A percentile compares a stretch with the other conserved stretches of the same genome.
These are phyloP conservation scores for Dysphania ambrosioides DNA, from an alignment of 148 eudicot genomes.

Conservation along the genomic window DNA sequence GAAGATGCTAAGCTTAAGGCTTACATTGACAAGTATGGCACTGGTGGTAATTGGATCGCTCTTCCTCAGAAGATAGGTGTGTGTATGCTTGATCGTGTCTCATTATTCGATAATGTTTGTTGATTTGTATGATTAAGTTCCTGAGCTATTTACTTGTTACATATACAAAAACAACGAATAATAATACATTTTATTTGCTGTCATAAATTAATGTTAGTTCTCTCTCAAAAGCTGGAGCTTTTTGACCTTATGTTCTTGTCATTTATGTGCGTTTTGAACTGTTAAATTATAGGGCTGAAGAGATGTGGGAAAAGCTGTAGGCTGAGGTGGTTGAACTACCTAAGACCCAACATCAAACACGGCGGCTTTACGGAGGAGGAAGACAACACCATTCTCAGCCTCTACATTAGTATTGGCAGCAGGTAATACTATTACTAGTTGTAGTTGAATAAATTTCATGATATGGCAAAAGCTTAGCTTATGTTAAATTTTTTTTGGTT, in stretches of 20 bases:
- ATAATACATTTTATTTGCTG: not conserved
- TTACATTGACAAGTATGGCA: slow-evolving; percentile 69
- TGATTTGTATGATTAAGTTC: too few species aligned
- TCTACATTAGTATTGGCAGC: slow-evolving; percentile 95
- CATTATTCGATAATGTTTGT: not conserved
- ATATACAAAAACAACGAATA: too few species aligned
- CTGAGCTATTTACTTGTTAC: too few species aligned
- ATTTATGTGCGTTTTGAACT: not conserved
- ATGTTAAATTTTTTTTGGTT: not conserved
- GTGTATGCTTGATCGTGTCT: not conserved
- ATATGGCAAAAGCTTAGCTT: too few species aligned
- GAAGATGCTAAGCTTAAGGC: slow-evolving; percentile 85
- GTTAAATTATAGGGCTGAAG: slow-evolving; percentile 60
- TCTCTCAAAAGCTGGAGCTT: not conserved
- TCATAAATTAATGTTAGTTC: too few species aligned
- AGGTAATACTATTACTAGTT: slow-evolving; percentile 40
- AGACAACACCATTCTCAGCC: slow-evolving; percentile 82
- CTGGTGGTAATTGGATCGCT: slow-evolving; percentile 88
- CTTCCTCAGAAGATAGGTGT: slow-evolving; percentile 91
- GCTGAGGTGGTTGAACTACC: slow-evolving; percentile 86
- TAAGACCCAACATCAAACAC: slow-evolving; percentile 91
- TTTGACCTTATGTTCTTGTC: not conserved
- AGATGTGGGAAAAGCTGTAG: slow-evolving; percentile 98
- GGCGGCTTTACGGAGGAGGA: slow-evolving; percentile 96
- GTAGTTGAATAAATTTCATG: too few species aligned